phyloP scores from a whole-genome alignment of 23 red algal genomes.

The Agarophyton chilense region DNA sequence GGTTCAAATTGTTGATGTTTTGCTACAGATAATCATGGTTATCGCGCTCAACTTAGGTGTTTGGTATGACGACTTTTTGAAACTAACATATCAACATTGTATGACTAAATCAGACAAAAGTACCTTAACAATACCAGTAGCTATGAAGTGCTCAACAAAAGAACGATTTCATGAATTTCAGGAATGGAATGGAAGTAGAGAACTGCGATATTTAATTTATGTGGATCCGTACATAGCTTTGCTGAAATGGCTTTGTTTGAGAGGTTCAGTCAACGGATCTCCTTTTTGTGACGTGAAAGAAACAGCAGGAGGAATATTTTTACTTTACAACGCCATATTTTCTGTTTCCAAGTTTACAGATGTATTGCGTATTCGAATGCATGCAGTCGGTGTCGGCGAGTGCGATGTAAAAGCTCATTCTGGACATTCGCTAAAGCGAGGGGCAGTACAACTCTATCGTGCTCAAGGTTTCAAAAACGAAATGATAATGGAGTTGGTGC shows the following conservation, averaged over 20 bases:
- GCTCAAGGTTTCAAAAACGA: conserved; percentile 9
- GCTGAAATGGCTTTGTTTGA: neutral
- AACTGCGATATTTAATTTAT: neutral
- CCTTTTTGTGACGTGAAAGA: conserved; percentile 30
- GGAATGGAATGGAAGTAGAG: neutral
- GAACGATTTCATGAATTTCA: neutral
- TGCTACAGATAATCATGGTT: neutral
- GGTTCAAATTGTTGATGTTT: neutral
- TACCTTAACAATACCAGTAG: neutral
- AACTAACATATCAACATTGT: neutral
- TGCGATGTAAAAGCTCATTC: conserved; percentile 1
- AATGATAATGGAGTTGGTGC: conserved; percentile 19
- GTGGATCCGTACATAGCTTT: conserved; percentile 26
- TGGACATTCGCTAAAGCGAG: conserved; percentile 26
- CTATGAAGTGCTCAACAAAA: neutral
- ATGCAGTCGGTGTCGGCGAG: neutral
- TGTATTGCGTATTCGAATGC: neutral
- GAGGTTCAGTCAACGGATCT: neutral
- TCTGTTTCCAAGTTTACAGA: neutral
- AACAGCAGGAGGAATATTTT: neutral
- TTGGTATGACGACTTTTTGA: conserved; percentile 8
- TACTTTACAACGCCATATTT: neutral
- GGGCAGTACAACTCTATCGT: conserved; percentile 15
- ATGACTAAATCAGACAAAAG: neutral
- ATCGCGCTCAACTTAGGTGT: conserved; percentile 14